Evolutionary conservation across 2,329 filamentous ascomycete genomes (phyloP).

Genomic region (Lecanosticta acicola): DNA sequence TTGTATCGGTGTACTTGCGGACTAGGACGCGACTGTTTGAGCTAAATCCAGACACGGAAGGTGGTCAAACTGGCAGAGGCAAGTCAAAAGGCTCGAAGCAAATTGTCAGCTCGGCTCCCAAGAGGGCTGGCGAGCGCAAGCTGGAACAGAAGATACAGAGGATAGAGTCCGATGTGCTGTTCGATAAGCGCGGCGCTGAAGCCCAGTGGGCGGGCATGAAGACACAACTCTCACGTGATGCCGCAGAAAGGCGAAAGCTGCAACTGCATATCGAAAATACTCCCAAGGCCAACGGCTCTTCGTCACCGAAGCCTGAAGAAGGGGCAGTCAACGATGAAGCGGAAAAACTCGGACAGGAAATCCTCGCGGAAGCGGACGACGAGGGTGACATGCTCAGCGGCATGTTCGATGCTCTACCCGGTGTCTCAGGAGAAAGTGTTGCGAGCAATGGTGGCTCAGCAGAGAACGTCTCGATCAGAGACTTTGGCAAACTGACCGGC

Average conservation of each 20-base stretch:
- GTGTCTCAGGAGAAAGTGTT: slow-evolving; percentile 9
- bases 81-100: slow-evolving; percentile 3
- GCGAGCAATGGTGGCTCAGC: slow-evolving; percentile 1
- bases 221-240: slow-evolving; percentile 38
- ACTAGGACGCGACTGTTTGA: slow-evolving; percentile 55
- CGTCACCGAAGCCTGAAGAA: neutral
- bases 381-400: slow-evolving; percentile 53
- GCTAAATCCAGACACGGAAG: slow-evolving; percentile 40
- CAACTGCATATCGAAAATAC: slow-evolving; percentile 20
- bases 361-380: slow-evolving; percentile 40
- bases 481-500: slow-evolving; percentile 80
- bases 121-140: slow-evolving; percentile 52
- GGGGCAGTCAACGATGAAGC: slow-evolving; percentile 48
- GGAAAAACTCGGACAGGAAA: slow-evolving; percentile 34
- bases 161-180: slow-evolving; percentile 61
- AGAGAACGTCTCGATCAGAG: slow-evolving; percentile 57
- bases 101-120: slow-evolving; percentile 36
- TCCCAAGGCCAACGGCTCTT: slow-evolving; percentile 2
- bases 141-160: slow-evolving; percentile 67
- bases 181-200: slow-evolving; percentile 45
- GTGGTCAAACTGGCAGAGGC: slow-evolving; percentile 51
- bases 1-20: slow-evolving; percentile 68
- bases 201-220: slow-evolving; percentile 42
- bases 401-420: slow-evolving; percentile 48
- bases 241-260: slow-evolving; percentile 32